phyloP scores from a whole-genome alignment of 306 rosid species.

The Vigna mungo region DNA sequence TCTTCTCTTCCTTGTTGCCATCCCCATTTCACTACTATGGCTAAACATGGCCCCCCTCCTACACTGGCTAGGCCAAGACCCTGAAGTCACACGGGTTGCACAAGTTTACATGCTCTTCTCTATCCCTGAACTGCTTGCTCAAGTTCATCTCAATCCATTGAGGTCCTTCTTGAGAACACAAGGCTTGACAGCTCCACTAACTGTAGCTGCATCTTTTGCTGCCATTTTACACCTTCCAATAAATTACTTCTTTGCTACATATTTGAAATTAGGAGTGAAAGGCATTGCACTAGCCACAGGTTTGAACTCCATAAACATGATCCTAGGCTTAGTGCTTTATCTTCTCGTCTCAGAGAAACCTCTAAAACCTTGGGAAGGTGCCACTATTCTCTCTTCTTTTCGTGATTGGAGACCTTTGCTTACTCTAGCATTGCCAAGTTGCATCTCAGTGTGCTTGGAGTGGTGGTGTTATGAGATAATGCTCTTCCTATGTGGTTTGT shows the following conservation, averaged over 20 bases:
- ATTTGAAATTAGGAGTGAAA: constrained; percentile 67
- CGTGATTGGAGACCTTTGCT: constrained; percentile 77
- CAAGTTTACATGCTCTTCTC: constrained; percentile 69
- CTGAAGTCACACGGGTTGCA: constrained; percentile 66
- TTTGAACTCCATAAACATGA: constrained; percentile 69
- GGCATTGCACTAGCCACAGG: constrained; percentile 78
- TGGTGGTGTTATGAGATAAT: constrained; percentile 96
- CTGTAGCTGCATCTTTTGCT: constrained; percentile 67
- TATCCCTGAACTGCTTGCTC: constrained; percentile 82
- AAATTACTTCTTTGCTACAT: constrained; percentile 58
- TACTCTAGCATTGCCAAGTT: constrained; percentile 75
- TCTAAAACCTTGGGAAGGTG: constrained; percentile 77
- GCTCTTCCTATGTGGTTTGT: constrained; percentile 74
- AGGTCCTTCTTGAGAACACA: constrained; percentile 74
- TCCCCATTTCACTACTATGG: constrained; percentile 71
- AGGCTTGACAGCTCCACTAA: constrained; percentile 68
- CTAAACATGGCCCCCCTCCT: constrained; percentile 65
- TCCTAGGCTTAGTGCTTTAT: constrained; percentile 63
- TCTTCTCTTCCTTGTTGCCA: constrained; percentile 68
- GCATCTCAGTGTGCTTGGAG: constrained; percentile 75
- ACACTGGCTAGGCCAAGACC: constrained; percentile 78
- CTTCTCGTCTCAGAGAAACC: constrained; percentile 60
- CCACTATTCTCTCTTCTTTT: constrained; percentile 49
- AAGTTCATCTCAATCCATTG: constrained; percentile 69
- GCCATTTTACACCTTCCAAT: constrained; percentile 70